Percentiles rank a stretch among this genome's conserved stretches.
phyloP scores from a whole-genome alignment of 495 filamentous ascomycete genomes.

The Lophium mytilinum region DNA sequence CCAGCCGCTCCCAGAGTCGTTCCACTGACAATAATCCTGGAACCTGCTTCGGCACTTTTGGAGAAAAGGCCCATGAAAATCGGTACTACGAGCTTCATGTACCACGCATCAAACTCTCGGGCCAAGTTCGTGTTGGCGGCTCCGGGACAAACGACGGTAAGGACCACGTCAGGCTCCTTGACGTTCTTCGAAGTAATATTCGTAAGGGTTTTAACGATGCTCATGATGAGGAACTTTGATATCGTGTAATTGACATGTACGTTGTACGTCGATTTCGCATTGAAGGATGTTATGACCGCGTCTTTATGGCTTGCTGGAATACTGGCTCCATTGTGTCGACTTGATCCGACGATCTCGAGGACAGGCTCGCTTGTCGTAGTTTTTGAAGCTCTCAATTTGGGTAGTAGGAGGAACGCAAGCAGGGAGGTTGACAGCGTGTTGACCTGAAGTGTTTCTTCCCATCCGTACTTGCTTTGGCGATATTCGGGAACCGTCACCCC shows the following conservation, averaged over 20 bases:
- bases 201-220: constrained; percentile 1
- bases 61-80: constrained; percentile 3
- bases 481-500: constrained; percentile 19
- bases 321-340: background rate
- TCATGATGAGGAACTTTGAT: constrained; percentile 8
- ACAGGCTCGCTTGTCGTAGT: constrained; percentile 8
- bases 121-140: constrained; percentile 16
- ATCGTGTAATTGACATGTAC: background rate
- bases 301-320: background rate
- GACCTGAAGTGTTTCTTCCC: constrained; percentile 50
- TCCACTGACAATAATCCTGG: constrained; percentile 19
- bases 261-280: background rate
- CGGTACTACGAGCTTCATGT: background rate
- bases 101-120: constrained; percentile 4
- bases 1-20: constrained; percentile 6
- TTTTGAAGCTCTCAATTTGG: constrained; percentile 27
- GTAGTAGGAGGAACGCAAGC: constrained; percentile 48
- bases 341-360: constrained; percentile 17
- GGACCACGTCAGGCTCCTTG: constrained; percentile 15
- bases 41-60: constrained; percentile 15
- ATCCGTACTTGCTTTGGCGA: constrained; percentile 32
- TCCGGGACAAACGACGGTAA: constrained; percentile 19
- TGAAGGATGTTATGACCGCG: constrained; percentile 1
- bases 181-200: background rate
- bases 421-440: constrained; percentile 52